Evolutionary conservation across 805 yeast genomes (phyloP).

Genomic region (Ogataea parapolymorpha): DNA sequence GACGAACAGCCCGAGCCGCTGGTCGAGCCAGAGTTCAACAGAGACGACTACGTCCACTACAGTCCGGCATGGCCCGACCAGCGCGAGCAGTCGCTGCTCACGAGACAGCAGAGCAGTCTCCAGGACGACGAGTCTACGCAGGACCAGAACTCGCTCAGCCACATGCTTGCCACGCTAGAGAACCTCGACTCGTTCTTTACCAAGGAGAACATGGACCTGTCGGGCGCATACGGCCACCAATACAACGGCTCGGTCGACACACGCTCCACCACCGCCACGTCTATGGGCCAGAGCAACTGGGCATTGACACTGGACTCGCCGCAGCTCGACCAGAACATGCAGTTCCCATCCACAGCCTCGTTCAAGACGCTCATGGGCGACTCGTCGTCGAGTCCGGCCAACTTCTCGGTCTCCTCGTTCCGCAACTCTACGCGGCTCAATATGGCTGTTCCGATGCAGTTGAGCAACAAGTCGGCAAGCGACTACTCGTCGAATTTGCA

Average conservation of each 20-base stretch:
- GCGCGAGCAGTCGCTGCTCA: constrained; percentile 24
- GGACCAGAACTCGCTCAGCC: constrained; percentile 72
- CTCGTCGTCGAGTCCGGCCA: constrained; percentile 9
- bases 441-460: constrained; percentile 17
- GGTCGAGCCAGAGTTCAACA: constrained; percentile 41
- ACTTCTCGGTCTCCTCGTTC: constrained; percentile 16
- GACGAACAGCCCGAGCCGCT: constrained; percentile 33
- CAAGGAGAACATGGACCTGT: constrained; percentile 41
- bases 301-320: constrained; percentile 29
- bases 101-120: constrained; percentile 17
- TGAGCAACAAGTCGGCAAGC: constrained; percentile 12
- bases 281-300: constrained; percentile 23
- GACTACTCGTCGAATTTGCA: constrained; percentile 16
- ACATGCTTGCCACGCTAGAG: constrained; percentile 91
- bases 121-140: constrained; percentile 48
- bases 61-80: constrained; percentile 29
- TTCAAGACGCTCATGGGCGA: constrained; percentile 73
- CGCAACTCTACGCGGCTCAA: constrained; percentile 17
- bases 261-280: constrained; percentile 42
- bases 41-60: constrained; percentile 51
- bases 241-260: constrained; percentile 64
- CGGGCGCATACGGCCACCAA: constrained; percentile 35
- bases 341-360: constrained; percentile 57
- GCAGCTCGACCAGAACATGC: constrained; percentile 24
- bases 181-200: constrained; percentile 87